Evolutionary conservation across 2,329 filamentous ascomycete genomes (phyloP), one percentile per base, ranked within the genome.

Genomic region (Sphaerulina populicola): DNA sequence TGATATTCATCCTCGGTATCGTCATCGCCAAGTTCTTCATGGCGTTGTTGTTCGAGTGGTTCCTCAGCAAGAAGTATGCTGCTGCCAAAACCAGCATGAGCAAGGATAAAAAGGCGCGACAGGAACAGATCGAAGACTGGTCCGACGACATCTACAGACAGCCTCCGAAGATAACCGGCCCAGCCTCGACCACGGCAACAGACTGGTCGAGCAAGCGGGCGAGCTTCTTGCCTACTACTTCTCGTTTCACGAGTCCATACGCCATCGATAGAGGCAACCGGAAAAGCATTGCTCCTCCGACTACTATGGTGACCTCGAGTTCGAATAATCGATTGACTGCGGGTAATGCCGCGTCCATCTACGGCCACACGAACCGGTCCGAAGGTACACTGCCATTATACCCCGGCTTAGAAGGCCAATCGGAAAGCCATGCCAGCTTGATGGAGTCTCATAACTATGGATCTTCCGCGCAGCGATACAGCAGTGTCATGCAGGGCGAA

Each of bases 61-160:
- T 98, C 71, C 76, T 97, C 59, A 86, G 86, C 67, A 83, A 85
- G 60, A 84, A 83, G 57, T 97, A 91, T 65, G 90, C 85, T 3
- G 88, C 91, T 0, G 73, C 78, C 43, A 95, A 88, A 70, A 94
- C 91, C 0, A 91, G 88, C 2, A 84, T 94, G 68, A 82, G 81
- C 12, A 82, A 83, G 4, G 81, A 93, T 67, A 81, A 83, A 58
- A 89, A 91, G 68, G 85, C 90, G 71, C 83, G 93, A 53, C 85
- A 90, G 60, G 82, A 85, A 61, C 89, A 97, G 71, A 98, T 98
- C 58, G 93, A 98, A 69, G 91, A 96, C 63, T 98, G 93, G 93
- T 85, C 85, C 11, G 88, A 97, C 58, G 93, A 98, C 65, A 98
- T 98, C 62, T 97, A 98, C 69, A 86, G 89, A 39, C 86, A 91